Evolutionary conservation across 768 basidiomycete genomes (phyloP).

Genomic region (Leccinum longicurvipes): DNA sequence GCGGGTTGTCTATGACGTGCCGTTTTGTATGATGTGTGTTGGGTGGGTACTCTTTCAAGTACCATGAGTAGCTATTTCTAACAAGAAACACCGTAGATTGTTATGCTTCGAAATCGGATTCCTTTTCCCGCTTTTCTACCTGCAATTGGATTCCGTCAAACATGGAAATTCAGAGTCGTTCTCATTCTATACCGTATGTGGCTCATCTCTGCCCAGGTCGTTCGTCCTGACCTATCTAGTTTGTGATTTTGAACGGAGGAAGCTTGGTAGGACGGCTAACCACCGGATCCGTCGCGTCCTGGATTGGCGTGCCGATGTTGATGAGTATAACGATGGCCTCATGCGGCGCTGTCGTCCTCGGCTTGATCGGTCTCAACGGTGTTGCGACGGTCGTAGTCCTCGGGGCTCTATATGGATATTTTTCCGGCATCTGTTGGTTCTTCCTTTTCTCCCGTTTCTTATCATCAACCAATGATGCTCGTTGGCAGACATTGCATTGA

Average conservation of each 20-base stretch:
- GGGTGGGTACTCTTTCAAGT: not conserved
- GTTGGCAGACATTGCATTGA: constrained; percentile 31
- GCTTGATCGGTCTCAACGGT: constrained; percentile 24
- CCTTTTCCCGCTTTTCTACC: constrained; percentile 37
- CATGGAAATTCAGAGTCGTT: constrained; percentile 20
- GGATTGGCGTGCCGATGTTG: constrained; percentile 43
- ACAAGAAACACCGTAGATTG: constrained; percentile 1
- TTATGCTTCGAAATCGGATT: constrained; percentile 37
- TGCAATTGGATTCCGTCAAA: not conserved
- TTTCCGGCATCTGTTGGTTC: constrained; percentile 39
- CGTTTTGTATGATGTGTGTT: not conserved
- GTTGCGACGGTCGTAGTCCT: constrained; percentile 36
- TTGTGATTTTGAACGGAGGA: constrained; percentile 51
- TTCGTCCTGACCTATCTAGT: constrained; percentile 22
- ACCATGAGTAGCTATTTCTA: not conserved
- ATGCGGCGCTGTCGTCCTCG: constrained; percentile 27
- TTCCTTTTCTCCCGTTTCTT: not conserved
- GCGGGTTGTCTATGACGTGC: not conserved
- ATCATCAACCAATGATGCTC: not conserved
- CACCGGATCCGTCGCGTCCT: constrained; percentile 28
- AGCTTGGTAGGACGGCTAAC: constrained; percentile 42
- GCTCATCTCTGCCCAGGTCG: not conserved
- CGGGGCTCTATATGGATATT: constrained; percentile 45
- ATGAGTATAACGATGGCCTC: constrained; percentile 33
- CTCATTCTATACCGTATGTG: constrained; percentile 50